Evolutionary conservation across 805 yeast species (phyloP).

Genomic region (Brettanomyces anomalus): DNA sequence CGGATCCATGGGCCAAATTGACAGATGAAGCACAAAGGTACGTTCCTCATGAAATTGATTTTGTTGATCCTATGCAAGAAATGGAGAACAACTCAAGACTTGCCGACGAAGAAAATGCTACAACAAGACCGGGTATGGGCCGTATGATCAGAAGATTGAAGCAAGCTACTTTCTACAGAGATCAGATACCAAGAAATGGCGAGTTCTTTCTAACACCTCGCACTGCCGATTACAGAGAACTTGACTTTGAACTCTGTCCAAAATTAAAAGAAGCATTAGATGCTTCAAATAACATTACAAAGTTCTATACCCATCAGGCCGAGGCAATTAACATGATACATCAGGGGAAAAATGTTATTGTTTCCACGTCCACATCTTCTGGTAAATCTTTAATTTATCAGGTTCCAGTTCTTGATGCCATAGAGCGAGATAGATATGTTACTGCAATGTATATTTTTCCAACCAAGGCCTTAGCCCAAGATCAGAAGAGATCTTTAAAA

Average conservation of each 20-base stretch:
- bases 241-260: constrained; percentile 39
- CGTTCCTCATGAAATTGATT: constrained; percentile 41
- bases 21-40: constrained; percentile 24
- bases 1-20: constrained; percentile 35
- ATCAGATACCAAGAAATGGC: constrained; percentile 52
- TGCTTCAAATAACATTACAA: constrained; percentile 35
- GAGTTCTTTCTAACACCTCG: constrained; percentile 35
- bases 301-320: constrained; percentile 75
- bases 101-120: constrained; percentile 23
- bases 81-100: constrained; percentile 31
- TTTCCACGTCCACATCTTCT: constrained; percentile 92
- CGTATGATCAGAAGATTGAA: constrained; percentile 43
- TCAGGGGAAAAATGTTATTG: constrained; percentile 59
- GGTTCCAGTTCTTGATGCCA: constrained; percentile 59
- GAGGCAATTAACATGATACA: constrained; percentile 53
- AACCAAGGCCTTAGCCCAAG: constrained; percentile 96
- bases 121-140: constrained; percentile 29
- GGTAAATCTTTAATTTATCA: constrained; percentile 94
- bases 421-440: constrained; percentile 31
- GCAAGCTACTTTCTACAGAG: constrained; percentile 40
- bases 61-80: constrained; percentile 54
- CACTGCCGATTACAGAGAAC: constrained; percentile 34
- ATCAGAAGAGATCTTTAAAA: constrained; percentile 76
- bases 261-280: constrained; percentile 44
- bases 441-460: constrained; percentile 90